Conservation (phyloP, 345 rosid species). For the Ricinus communis region DNA sequence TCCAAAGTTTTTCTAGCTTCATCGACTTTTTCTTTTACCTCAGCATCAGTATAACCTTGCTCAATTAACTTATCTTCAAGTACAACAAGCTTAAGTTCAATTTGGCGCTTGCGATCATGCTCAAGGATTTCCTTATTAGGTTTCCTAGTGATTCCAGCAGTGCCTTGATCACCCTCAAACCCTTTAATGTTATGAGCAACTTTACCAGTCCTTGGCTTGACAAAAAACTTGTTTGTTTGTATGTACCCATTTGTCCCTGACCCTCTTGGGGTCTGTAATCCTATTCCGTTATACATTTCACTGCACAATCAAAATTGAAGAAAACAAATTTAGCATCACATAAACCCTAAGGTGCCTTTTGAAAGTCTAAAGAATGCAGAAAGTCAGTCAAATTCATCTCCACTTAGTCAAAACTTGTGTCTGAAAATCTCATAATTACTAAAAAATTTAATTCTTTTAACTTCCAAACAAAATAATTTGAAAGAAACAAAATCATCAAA, state of each 20-base stretch:
- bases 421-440: not conserved
- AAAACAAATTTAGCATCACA: not conserved
- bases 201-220: slow-evolving; percentile 68
- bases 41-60: slow-evolving; percentile 78
- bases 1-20: slow-evolving; percentile 73
- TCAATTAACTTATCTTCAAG: slow-evolving; percentile 80
- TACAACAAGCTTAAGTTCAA: slow-evolving; percentile 76
- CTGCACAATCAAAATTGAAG: not conserved
- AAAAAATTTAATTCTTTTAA: not conserved
- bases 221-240: slow-evolving; percentile 83
- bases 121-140: slow-evolving; percentile 83
- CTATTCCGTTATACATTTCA: slow-evolving; percentile 92
- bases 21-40: slow-evolving; percentile 74
- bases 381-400: no score
- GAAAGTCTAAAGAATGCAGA: no score
- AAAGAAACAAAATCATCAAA: no score
- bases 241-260: slow-evolving; percentile 95
- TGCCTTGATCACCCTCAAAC: slow-evolving; percentile 78
- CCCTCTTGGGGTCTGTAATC: slow-evolving; percentile 91
- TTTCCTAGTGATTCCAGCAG: slow-evolving; percentile 77
- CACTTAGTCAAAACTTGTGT: no score
- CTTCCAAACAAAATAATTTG: no score
- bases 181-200: slow-evolving; percentile 55
- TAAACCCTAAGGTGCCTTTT: not conserved
- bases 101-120: slow-evolving; percentile 91